Percentiles rank a stretch among this genome's conserved stretches.
phyloP scores from a whole-genome alignment of 805 yeast genomes.

The Yarrowia yakushimensis region DNA sequence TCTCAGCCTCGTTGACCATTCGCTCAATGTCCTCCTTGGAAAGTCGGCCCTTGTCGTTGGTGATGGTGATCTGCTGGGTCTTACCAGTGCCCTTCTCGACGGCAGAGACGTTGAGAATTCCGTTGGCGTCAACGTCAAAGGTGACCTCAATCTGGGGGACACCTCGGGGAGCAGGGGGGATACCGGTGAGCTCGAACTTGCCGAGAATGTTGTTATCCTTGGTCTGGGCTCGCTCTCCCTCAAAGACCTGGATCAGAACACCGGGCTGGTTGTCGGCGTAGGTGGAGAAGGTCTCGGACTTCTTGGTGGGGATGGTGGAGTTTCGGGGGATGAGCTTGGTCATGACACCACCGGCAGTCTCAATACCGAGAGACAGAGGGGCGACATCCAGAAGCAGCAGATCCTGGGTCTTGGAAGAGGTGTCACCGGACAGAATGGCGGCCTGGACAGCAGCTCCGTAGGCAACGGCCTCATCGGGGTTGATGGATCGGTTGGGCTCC shows the following conservation, averaged over 20 bases:
- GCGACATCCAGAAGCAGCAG: conserved; percentile 93
- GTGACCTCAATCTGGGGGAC: conserved; percentile 98
- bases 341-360: conserved; percentile 99
- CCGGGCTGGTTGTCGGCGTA: conserved; percentile 98
- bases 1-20: conserved; percentile 97
- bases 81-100: conserved; percentile 98
- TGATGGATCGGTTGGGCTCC: conserved; percentile 93
- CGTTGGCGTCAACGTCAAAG: conserved; percentile 95
- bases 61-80: conserved; percentile 93
- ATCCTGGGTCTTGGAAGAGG: conserved; percentile 94
- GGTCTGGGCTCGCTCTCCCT: conserved; percentile 97
- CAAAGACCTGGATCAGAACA: conserved; percentile 94
- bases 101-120: conserved; percentile 94
- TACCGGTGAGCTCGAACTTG: conserved; percentile 93
- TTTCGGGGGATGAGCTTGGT: conserved; percentile 97
- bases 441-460: conserved; percentile 99
- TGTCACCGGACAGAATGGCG: conserved; percentile 93
- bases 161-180: conserved; percentile 99
- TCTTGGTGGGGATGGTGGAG: conserved; percentile 96
- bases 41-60: conserved; percentile 98
- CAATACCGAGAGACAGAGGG: conserved; percentile 95
- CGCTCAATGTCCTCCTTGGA: conserved; percentile 97
- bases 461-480: conserved; percentile 99
- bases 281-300: conserved; percentile 94
- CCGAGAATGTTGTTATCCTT: conserved; percentile 95